These are phyloP conservation scores for Leptomonas seymouri DNA, from an alignment of 208 protist species.

Conservation along the genomic window DNA sequence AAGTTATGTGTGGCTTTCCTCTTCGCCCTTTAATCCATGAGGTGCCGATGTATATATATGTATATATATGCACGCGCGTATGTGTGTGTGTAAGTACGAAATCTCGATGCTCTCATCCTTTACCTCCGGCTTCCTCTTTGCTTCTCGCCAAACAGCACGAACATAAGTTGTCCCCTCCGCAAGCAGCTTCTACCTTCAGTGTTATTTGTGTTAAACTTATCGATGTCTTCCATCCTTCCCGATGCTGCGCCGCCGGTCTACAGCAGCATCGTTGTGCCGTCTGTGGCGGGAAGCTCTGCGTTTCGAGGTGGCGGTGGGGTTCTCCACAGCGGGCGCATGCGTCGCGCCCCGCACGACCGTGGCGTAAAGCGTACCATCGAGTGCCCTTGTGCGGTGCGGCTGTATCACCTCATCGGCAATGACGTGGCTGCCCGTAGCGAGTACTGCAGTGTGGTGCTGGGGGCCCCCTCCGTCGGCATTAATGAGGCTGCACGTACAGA, in stretches of 20 bases:
- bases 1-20: too few species aligned
- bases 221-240: slow-evolving; percentile 9
- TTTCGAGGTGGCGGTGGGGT: neutral
- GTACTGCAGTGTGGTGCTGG: slow-evolving; percentile 39
- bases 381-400: slow-evolving; percentile 53
- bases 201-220: too few species aligned
- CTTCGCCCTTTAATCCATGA: too few species aligned
- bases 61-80: too few species aligned
- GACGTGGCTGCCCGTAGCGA: slow-evolving; percentile 35
- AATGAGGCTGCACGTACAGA: slow-evolving; percentile 3
- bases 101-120: too few species aligned
- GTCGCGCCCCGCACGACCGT: slow-evolving; percentile 21
- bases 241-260: neutral
- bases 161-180: too few species aligned
- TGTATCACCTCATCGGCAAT: slow-evolving; percentile 33
- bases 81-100: too few species aligned
- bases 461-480: slow-evolving; percentile 31
- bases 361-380: slow-evolving; percentile 36
- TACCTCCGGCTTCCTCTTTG: too few species aligned
- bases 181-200: too few species aligned
- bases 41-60: too few species aligned
- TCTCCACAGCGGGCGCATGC: neutral
- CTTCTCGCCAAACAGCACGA: too few species aligned
- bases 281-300: too few species aligned
- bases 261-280: neutral